Percentiles rank a stretch among this genome's conserved stretches.
phyloP scores from a whole-genome alignment of 768 basidiomycete species.

The Boletus sp. region DNA sequence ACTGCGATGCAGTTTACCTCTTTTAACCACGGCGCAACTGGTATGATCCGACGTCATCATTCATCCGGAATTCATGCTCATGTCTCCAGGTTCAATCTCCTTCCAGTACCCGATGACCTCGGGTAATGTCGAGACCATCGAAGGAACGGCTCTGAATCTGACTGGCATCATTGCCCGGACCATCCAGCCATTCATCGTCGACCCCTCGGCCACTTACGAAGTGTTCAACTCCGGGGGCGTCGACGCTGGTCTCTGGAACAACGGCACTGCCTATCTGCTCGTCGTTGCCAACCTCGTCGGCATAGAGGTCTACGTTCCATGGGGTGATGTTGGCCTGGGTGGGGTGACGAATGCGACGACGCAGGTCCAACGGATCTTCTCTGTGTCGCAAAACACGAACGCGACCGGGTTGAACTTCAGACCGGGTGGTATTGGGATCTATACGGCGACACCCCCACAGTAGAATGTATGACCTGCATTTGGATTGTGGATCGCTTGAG shows the following conservation, averaged over 20 bases:
- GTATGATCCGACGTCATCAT: neutral
- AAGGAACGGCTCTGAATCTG: slow-evolving; percentile 12
- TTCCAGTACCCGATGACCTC: slow-evolving; percentile 26
- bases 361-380: slow-evolving; percentile 17
- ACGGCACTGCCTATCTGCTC: slow-evolving; percentile 22
- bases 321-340: slow-evolving; percentile 15
- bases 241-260: slow-evolving; percentile 23
- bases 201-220: slow-evolving; percentile 2
- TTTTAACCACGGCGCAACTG: slow-evolving; percentile 26
- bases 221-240: slow-evolving; percentile 18
- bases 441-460: slow-evolving; percentile 8
- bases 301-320: slow-evolving; percentile 14
- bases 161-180: neutral
- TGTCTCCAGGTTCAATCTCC: slow-evolving; percentile 24
- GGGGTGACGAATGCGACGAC: slow-evolving; percentile 12
- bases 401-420: slow-evolving; percentile 19
- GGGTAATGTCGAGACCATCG: slow-evolving; percentile 22
- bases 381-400: slow-evolving; percentile 12
- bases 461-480: neutral
- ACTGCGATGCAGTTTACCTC: slow-evolving; percentile 22
- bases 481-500: too few species aligned
- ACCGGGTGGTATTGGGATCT: slow-evolving; percentile 22
- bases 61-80: neutral
- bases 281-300: slow-evolving; percentile 8
- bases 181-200: slow-evolving; percentile 24